A percentile compares a stretch with the other conserved stretches of the same genome.
phyloP scores from a whole-genome alignment of 2,329 filamentous ascomycete species.

The Fusarium nurragi region DNA sequence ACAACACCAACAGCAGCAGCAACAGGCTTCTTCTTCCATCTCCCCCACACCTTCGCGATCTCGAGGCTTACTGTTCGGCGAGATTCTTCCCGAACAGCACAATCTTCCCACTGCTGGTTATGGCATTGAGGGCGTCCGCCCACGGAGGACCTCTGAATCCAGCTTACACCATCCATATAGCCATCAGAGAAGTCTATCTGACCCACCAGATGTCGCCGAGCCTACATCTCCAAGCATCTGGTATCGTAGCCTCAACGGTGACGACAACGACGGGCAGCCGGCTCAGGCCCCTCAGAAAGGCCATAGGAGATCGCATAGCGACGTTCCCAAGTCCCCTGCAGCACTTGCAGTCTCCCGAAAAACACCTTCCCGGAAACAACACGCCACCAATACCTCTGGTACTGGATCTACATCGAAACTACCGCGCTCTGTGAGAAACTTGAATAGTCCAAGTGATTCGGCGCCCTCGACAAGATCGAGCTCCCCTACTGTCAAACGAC shows the following conservation, averaged over 20 bases:
- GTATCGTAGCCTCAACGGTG: slow-evolving; percentile 59
- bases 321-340: slow-evolving; percentile 58
- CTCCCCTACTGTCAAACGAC: slow-evolving; percentile 61
- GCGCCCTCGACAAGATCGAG: slow-evolving; percentile 64
- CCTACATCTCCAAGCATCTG: slow-evolving; percentile 73
- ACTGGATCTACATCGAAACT: slow-evolving; percentile 54
- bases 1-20: slow-evolving; percentile 49
- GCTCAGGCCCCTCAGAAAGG: slow-evolving; percentile 45
- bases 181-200: slow-evolving; percentile 65
- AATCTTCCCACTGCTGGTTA: slow-evolving; percentile 64
- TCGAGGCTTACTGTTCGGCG: slow-evolving; percentile 75
- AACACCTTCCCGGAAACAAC: slow-evolving; percentile 42
- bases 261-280: slow-evolving; percentile 33
- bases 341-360: slow-evolving; percentile 47
- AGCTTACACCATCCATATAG: slow-evolving; percentile 63
- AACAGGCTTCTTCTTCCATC: slow-evolving; percentile 42
- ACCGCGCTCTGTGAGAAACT: slow-evolving; percentile 58
- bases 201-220: slow-evolving; percentile 62
- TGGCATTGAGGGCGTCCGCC: slow-evolving; percentile 65
- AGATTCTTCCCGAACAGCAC: slow-evolving; percentile 71
- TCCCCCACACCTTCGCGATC: slow-evolving; percentile 50
- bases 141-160: slow-evolving; percentile 77
- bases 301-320: slow-evolving; percentile 67
- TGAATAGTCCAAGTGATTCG: slow-evolving; percentile 56
- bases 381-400: slow-evolving; percentile 38